phyloP scores from a whole-genome alignment of 192 early-diverging fungal genomes.

The Allomyces macrogynus region DNA sequence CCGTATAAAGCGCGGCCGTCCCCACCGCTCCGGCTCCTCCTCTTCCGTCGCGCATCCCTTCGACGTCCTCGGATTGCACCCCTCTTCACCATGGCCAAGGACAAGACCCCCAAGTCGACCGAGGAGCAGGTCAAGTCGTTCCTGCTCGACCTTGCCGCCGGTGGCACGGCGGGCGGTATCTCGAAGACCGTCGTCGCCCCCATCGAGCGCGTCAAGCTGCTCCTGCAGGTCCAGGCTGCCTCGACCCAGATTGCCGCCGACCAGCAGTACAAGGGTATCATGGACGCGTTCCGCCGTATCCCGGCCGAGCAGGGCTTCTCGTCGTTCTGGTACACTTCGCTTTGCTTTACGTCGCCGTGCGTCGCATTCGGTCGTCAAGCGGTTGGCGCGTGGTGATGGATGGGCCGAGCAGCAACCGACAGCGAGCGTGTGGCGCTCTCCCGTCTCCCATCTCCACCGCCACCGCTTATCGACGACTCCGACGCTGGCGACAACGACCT shows the following conservation, averaged over 20 bases:
- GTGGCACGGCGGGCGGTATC: constrained; percentile 36
- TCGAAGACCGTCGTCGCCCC: constrained; percentile 43
- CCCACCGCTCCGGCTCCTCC: no score
- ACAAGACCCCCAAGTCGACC: constrained; percentile 2
- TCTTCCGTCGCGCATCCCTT: no score
- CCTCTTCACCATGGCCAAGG: background rate
- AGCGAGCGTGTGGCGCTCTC: no score
- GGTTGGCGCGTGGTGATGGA: no score
- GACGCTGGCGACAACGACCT: no score
- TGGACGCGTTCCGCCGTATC: constrained; percentile 32
- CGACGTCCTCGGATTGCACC: background rate
- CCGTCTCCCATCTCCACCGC: no score
- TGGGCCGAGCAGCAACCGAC: no score
- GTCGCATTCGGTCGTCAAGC: no score
- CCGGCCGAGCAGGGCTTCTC: constrained; percentile 26
- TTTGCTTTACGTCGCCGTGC: no score
- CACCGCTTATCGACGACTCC: no score
- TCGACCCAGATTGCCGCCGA: constrained; percentile 10
- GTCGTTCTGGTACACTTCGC: constrained; percentile 13
- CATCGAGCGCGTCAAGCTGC: constrained; percentile 40
- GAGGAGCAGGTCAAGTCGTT: constrained; percentile 4
- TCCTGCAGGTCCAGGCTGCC: constrained; percentile 25
- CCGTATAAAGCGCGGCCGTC: no score
- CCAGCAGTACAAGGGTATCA: constrained; percentile 27
- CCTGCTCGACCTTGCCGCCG: constrained; percentile 24